Base-by-base conservation (phyloP, 148 eudicot genomes). In the Rhododendron ferrugineum region DNA sequence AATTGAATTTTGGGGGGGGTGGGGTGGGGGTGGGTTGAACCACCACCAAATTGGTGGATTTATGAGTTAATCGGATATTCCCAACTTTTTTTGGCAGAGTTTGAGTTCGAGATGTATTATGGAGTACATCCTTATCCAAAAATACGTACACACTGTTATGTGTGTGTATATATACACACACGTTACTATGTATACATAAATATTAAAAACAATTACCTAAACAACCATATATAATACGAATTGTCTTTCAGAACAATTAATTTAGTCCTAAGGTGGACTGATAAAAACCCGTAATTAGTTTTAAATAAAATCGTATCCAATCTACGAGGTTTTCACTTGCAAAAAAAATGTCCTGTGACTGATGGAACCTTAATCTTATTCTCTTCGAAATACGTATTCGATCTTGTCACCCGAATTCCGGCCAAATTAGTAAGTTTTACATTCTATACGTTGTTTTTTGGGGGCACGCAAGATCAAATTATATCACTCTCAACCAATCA, bases 1-100 rank as follows among this genome's bases (percentile, higher is more conserved):
- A 44, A 6, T 56, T 40, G 40, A 84, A 77, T 84, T 62, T 78
- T 5, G n/a, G 70, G 30, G 70, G 30, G 40, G 28, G 66, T 14
- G 83, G 76, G 11, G 50, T n/a, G n/a, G 68, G 86, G 68, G 86
- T 34, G 42, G 82, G 86, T 89, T 82, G 87, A 87, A 89, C 90
- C 86, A 87, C 89, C 90, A 78, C 40, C 75, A 79, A 79, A 64
- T 68, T 18, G 84, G n/a, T 72, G 68, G 18, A 14, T 60, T 46
- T 78, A 64, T 64, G 32, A 9, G 36, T 36, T 32, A 28, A 46
- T n/a, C n/a, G n/a, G n/a, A n/a, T n/a, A 49, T 44, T 9, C 62
- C 73, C 85, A 34, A 82, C 70, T 62, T 82, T 82, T 76, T 83
- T 83, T 83, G 78, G 49, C 78, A 83, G 62, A 34, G 26, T 78